Conservation (phyloP, 2,329 filamentous ascomycete genomes). For the Pseudogymnoascus sp. region DNA sequence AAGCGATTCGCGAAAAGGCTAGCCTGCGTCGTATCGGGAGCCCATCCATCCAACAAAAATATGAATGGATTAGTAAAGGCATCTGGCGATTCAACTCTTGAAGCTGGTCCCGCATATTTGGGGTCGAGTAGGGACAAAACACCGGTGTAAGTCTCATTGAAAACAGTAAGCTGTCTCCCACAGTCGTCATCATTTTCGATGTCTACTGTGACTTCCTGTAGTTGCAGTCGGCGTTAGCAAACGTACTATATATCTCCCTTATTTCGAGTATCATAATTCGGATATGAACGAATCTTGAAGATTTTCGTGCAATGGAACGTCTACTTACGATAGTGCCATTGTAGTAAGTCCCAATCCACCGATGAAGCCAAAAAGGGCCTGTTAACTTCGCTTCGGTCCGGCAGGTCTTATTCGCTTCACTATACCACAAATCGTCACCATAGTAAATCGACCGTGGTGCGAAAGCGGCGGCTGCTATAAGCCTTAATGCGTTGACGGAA, state of each 20-base stretch:
- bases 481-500: background rate
- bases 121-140: background rate
- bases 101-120: background rate
- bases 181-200: background rate
- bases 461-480: background rate
- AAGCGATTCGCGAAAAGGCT: background rate
- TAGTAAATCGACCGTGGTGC: background rate
- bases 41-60: background rate
- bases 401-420: background rate
- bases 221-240: background rate
- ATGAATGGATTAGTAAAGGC: background rate
- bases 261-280: background rate
- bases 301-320: background rate
- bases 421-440: background rate
- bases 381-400: background rate
- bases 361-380: background rate
- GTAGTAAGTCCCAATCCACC: background rate
- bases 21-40: background rate
- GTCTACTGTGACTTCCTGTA: background rate
- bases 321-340: background rate
- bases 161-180: background rate
- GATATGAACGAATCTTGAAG: background rate
- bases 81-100: background rate
- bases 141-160: background rate
- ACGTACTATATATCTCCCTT: background rate